These are phyloP conservation scores for Brettanomyces naardenensis DNA, from an alignment of 805 yeast species.

Conservation along the genomic window DNA sequence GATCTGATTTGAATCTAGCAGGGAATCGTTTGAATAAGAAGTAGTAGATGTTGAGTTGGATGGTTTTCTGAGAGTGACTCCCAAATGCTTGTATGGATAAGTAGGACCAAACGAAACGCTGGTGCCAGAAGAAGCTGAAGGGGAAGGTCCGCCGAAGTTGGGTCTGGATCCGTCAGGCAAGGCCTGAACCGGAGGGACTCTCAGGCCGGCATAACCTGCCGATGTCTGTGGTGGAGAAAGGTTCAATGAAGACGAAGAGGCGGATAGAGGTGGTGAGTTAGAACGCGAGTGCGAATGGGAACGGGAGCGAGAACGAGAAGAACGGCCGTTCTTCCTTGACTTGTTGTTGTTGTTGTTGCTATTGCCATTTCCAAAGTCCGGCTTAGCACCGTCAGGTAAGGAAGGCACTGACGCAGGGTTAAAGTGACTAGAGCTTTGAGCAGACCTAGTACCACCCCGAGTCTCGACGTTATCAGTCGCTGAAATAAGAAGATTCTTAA, in stretches of 20 bases:
- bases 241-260: slow-evolving; percentile 5
- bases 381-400: slow-evolving; percentile 13
- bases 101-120: slow-evolving; percentile 6
- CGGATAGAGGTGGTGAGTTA: slow-evolving; percentile 3
- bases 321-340: background rate
- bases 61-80: slow-evolving; percentile 2
- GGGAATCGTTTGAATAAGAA: slow-evolving; percentile 8
- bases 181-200: slow-evolving; percentile 8
- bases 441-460: too few species aligned
- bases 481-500: slow-evolving; percentile 15
- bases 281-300: slow-evolving; percentile 6
- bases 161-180: slow-evolving; percentile 14
- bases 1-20: slow-evolving; percentile 6
- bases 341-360: background rate
- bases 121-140: slow-evolving; percentile 4
- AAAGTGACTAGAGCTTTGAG: too few species aligned
- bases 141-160: slow-evolving; percentile 10
- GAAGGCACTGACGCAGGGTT: slow-evolving; percentile 14
- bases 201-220: slow-evolving; percentile 5
- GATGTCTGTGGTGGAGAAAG: slow-evolving; percentile 3
- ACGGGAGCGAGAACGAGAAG: background rate
- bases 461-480: too few species aligned
- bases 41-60: slow-evolving; percentile 7
- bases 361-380: slow-evolving; percentile 11
- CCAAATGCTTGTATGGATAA: background rate